phyloP scores from a whole-genome alignment of 1,139 yeast species.

The Geotrichum australiense region DNA sequence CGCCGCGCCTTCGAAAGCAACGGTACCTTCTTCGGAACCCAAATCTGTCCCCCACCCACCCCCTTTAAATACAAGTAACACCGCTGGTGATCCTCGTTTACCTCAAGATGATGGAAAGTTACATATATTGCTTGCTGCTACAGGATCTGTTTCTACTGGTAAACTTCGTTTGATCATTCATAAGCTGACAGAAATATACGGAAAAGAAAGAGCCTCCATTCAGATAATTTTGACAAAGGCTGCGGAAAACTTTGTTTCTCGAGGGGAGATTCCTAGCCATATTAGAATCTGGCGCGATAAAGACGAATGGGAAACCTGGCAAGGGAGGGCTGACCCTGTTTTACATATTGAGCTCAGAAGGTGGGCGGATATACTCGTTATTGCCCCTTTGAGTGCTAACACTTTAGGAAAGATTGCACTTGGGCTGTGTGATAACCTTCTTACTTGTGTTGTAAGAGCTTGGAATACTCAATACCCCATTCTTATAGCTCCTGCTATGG shows the following conservation, averaged over 20 bases:
- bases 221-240: conserved; percentile 77
- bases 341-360: conserved; percentile 86
- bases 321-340: conserved; percentile 78
- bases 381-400: conserved; percentile 88
- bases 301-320: conserved; percentile 93
- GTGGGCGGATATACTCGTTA: conserved; percentile 89
- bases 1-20: neutral
- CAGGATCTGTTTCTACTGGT: conserved; percentile 78
- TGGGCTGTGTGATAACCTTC: conserved; percentile 81
- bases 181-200: conserved; percentile 74
- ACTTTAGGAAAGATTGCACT: conserved; percentile 83
- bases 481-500: conserved; percentile 90
- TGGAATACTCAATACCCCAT: conserved; percentile 91
- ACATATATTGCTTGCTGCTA: conserved; percentile 81
- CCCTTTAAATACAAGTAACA: conserved; percentile 25
- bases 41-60: neutral
- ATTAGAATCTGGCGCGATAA: conserved; percentile 79
- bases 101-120: conserved; percentile 89
- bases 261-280: conserved; percentile 52
- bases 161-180: conserved; percentile 67
- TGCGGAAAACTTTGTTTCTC: conserved; percentile 70
- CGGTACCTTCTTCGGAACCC: neutral
- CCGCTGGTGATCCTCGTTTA: conserved; percentile 61
- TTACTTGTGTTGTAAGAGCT: conserved; percentile 83
- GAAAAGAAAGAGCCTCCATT: conserved; percentile 63